A percentile compares a stretch with the other conserved stretches of the same genome.
These are phyloP conservation scores for Psophocarpus tetragonolobus DNA, from an alignment of 306 rosid genomes.

Conservation along the genomic window DNA sequence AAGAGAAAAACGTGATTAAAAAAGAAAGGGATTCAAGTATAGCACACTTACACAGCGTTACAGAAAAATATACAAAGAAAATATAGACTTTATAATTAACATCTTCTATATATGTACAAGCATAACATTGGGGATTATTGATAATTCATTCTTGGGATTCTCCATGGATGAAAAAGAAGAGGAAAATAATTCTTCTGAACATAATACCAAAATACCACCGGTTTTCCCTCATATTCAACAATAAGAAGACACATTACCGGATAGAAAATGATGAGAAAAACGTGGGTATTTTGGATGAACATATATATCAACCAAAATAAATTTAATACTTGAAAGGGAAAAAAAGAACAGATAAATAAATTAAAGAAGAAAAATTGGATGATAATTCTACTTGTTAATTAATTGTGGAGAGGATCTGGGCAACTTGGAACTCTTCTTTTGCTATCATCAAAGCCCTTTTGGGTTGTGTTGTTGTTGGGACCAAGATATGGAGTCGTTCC, in stretches of 20 bases:
- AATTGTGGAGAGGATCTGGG: slow-evolving; percentile 99
- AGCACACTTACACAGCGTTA: slow-evolving; percentile 30
- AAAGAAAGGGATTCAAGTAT: slow-evolving; percentile 23
- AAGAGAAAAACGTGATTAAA: not conserved
- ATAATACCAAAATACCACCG: slow-evolving; percentile 80
- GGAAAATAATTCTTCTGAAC: not conserved
- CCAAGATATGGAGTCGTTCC: slow-evolving; percentile 41
- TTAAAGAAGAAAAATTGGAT: slow-evolving; percentile 9
- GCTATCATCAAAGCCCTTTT: slow-evolving; percentile 51
- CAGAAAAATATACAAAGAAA: slow-evolving; percentile 8
- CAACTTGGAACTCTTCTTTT: slow-evolving; percentile 91
- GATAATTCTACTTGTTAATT: slow-evolving; percentile 53
- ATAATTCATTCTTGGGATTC: slow-evolving; percentile 35
- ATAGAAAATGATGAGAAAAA: slow-evolving; percentile 58
- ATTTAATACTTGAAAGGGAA: not conserved
- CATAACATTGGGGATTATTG: slow-evolving; percentile 34
- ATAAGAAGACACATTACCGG: not conserved
- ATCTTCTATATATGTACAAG: slow-evolving; percentile 42
- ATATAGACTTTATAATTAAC: slow-evolving; percentile 17
- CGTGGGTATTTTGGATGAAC: slow-evolving; percentile 75
- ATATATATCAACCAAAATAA: slow-evolving; percentile 30
- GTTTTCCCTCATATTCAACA: slow-evolving; percentile 63
- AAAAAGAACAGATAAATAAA: not conserved
- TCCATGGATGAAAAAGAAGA: slow-evolving; percentile 17
- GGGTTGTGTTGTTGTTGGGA: slow-evolving; percentile 37